Conservation (phyloP, 805 yeast species). For the Starmerella vitae region DNA sequence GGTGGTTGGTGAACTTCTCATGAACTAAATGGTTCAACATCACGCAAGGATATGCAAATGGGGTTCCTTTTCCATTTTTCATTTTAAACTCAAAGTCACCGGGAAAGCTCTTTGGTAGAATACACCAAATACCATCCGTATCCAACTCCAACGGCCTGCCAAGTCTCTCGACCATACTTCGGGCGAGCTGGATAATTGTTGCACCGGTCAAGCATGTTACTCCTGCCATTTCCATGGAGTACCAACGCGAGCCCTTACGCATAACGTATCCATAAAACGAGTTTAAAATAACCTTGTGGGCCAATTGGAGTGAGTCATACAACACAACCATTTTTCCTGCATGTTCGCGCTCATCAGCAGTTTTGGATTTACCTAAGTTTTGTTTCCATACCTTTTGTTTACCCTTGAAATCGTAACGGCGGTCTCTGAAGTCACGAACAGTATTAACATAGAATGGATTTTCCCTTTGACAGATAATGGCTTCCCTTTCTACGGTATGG, state of each 20-base stretch:
- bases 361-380: constrained; percentile 44
- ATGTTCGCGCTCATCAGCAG: constrained; percentile 60
- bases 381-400: constrained; percentile 90
- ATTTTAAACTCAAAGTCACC: constrained; percentile 64
- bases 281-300: constrained; percentile 91
- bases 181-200: constrained; percentile 93
- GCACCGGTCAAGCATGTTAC: constrained; percentile 97
- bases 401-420: constrained; percentile 91
- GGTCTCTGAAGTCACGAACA: constrained; percentile 84
- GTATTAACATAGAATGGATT: constrained; percentile 95
- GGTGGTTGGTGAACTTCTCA: constrained; percentile 80
- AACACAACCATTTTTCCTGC: constrained; percentile 87
- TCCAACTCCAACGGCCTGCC: constrained; percentile 94
- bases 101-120: constrained; percentile 83
- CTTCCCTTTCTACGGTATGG: constrained; percentile 75
- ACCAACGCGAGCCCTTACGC: constrained; percentile 99
- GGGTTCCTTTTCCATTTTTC: constrained; percentile 63
- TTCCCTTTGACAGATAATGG: constrained; percentile 92
- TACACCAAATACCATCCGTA: constrained; percentile 99
- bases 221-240: constrained; percentile 99
- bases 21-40: constrained; percentile 93
- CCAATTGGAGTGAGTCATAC: constrained; percentile 89
- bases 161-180: constrained; percentile 74
- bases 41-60: constrained; percentile 84
- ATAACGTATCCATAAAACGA: constrained; percentile 97